Evolutionary conservation across 1,284 basidiomycete genomes (phyloP).

Genomic region (Moesziomyces sp.): DNA sequence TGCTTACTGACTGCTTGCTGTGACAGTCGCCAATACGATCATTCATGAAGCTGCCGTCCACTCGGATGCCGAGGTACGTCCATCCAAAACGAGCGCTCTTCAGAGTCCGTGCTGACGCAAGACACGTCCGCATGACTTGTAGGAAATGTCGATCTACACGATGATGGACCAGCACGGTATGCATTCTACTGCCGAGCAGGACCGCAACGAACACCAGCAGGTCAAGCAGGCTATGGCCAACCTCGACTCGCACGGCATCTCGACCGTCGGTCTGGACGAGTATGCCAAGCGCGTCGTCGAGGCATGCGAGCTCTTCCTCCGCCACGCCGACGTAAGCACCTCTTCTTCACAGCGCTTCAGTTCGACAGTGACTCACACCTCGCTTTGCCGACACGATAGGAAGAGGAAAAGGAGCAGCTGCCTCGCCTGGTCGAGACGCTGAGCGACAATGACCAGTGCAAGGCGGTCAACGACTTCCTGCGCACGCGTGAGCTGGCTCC

Average conservation of each 20-base stretch:
- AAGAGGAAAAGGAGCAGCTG: constrained; percentile 46
- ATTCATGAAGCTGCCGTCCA: constrained; percentile 35
- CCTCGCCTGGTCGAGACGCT: constrained; percentile 28
- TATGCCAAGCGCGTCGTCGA: constrained; percentile 37
- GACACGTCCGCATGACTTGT: not conserved
- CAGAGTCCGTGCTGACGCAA: too few species aligned
- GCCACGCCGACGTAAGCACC: constrained; percentile 31
- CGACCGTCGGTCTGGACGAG: constrained; percentile 20
- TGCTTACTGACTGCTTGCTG: too few species aligned
- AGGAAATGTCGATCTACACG: constrained; percentile 56
- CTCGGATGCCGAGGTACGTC: constrained; percentile 26
- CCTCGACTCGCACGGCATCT: constrained; percentile 37
- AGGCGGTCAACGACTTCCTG: constrained; percentile 48
- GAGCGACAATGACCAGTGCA: constrained; percentile 42
- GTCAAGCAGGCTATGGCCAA: constrained; percentile 51
- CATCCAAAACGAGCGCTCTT: not conserved
- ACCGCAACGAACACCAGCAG: constrained; percentile 49
- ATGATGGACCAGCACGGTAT: constrained; percentile 33
- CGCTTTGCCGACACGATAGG: constrained; percentile 1
- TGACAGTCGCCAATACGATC: constrained; percentile 33
- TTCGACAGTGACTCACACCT: not conserved
- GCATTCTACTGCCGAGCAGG: constrained; percentile 21
- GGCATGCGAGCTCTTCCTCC: constrained; percentile 50
- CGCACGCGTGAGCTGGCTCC: constrained; percentile 49
- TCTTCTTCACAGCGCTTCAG: not conserved